Conservation (phyloP, 352 stramenopile species). For the Globisporangium radiosum region DNA sequence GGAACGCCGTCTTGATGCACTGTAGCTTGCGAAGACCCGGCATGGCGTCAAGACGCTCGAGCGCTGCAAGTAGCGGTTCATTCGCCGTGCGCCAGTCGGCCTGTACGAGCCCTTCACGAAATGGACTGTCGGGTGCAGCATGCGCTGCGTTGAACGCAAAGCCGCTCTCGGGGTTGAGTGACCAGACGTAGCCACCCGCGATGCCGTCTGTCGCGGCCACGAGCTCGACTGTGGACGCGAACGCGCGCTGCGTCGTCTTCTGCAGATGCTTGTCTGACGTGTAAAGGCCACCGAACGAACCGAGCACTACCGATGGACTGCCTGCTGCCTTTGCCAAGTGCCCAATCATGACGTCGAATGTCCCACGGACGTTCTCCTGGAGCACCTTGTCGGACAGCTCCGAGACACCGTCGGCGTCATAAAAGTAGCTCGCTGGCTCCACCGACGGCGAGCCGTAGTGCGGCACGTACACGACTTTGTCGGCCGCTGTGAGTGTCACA, state of each 20-base stretch:
- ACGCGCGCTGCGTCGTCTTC: constrained; percentile 54
- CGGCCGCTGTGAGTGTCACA: constrained; percentile 32
- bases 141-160: constrained; percentile 59
- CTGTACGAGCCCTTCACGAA: constrained; percentile 41
- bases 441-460: constrained; percentile 70
- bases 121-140: constrained; percentile 18
- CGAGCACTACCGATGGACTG: constrained; percentile 43
- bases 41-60: constrained; percentile 46
- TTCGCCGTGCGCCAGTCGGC: constrained; percentile 61
- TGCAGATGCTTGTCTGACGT: constrained; percentile 37
- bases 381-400: constrained; percentile 46
- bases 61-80: constrained; percentile 29
- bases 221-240: constrained; percentile 55
- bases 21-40: constrained; percentile 38
- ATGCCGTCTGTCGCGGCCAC: constrained; percentile 34
- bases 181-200: constrained; percentile 65
- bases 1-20: constrained; percentile 29
- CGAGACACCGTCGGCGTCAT: constrained; percentile 19
- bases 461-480: constrained; percentile 76
- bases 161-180: constrained; percentile 59
- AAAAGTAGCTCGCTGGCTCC: constrained; percentile 58
- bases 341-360: constrained; percentile 67
- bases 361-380: constrained; percentile 27
- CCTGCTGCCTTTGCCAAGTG: constrained; percentile 37
- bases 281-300: constrained; percentile 69